Percentiles rank a stretch among this genome's conserved stretches.
Evolutionary conservation across 345 rosid genomes (phyloP).

Genomic region (Isatis tinctoria): DNA sequence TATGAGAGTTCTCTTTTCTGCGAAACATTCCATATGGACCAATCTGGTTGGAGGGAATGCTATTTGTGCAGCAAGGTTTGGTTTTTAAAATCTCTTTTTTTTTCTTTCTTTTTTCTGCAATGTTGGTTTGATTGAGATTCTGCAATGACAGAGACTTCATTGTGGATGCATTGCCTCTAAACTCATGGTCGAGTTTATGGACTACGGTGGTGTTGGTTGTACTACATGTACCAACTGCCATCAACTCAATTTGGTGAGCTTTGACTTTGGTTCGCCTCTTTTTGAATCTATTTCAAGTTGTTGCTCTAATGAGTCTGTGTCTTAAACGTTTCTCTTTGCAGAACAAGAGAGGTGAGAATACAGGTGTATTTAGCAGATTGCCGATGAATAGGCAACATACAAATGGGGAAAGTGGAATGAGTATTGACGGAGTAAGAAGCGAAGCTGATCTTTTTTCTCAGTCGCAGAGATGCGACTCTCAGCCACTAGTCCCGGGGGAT

Average conservation of each 20-base stretch:
- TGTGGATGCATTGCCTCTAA: constrained; percentile 87
- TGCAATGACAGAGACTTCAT: constrained; percentile 62
- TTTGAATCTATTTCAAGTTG: not conserved
- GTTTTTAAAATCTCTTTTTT: not conserved
- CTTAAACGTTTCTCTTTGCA: constrained; percentile 5
- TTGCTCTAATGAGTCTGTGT: constrained; percentile 1
- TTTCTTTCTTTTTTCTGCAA: not conserved
- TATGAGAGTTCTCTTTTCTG: constrained; percentile 64
- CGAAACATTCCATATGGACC: constrained; percentile 65
- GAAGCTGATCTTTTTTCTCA: constrained; percentile 47
- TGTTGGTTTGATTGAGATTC: constrained; percentile 9
- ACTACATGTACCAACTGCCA: constrained; percentile 42
- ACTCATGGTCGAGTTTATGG: constrained; percentile 54
- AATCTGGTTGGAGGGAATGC: constrained; percentile 95
- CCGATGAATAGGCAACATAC: constrained; percentile 33
- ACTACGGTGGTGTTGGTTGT: constrained; percentile 85
- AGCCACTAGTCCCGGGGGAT: constrained; percentile 32
- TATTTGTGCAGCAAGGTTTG: constrained; percentile 55
- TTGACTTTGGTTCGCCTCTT: not conserved
- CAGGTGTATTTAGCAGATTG: constrained; percentile 41
- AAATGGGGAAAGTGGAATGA: constrained; percentile 33
- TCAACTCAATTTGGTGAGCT: constrained; percentile 45
- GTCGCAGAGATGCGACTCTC: constrained; percentile 36
- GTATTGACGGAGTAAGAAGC: constrained; percentile 42
- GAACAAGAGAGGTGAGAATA: constrained; percentile 41